Percentiles rank a stretch among this genome's conserved stretches.
Evolutionary conservation across 306 rosid genomes (phyloP).

Genomic region (Cucurbita argyrosperma): DNA sequence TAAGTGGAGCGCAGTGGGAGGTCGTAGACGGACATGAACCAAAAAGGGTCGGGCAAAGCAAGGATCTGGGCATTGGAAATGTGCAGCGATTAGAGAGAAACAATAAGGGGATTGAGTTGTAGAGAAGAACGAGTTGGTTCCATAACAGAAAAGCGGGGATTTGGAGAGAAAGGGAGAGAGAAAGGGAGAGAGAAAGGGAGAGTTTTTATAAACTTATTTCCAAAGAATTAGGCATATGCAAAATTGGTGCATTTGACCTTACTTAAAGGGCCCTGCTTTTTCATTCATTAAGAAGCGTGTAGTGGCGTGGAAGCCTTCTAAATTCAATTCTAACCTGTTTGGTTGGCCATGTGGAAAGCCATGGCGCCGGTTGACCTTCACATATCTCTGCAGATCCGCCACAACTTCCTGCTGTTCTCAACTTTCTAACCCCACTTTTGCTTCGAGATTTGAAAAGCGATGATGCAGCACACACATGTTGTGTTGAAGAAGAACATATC

Average conservation of each 20-base stretch:
- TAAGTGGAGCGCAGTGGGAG: neutral
- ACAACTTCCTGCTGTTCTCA: neutral
- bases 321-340: neutral
- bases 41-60: neutral
- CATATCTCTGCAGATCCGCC: conserved; percentile 4
- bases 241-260: neutral
- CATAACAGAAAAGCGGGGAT: neutral
- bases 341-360: neutral
- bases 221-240: neutral
- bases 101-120: neutral
- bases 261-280: neutral
- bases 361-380: neutral
- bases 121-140: neutral
- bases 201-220: neutral
- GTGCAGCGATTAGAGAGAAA: neutral
- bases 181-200: neutral
- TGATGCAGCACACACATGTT: neutral
- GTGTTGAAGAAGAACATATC: neutral
- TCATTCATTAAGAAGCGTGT: neutral
- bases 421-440: neutral
- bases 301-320: neutral
- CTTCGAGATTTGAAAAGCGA: neutral
- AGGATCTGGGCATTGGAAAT: neutral
- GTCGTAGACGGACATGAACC: neutral
- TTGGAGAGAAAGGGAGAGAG: neutral